Evolutionary conservation across 202 grass and related monocot genomes (phyloP), one percentile per base, ranked within the genome.

Genomic region (Carex arenaria): DNA sequence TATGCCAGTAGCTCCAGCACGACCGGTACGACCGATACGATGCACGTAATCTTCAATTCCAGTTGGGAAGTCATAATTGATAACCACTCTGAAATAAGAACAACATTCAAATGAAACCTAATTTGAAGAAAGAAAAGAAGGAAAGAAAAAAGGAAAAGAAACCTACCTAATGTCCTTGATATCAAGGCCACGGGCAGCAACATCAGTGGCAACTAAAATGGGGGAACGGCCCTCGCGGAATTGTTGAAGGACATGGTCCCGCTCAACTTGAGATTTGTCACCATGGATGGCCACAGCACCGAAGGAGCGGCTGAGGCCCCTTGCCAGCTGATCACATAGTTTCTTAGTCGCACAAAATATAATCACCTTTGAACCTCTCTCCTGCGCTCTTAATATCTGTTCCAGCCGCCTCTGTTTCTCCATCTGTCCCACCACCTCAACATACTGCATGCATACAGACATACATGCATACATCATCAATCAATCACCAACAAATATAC

Each of bases 191-290:
- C 93, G 88, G 55, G 96, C 96, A 85, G 96, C 91, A 74, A 99
- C 96, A 90, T 99, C 96, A 80, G 96, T 99, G 57, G 96, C 96
- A 36, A 99, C 96, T 65, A 99, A 90, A 90, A 99, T 86, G 82
- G 96, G 89, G 84, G 89, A 78, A 76, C 85, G 84, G 49, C 96
- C 93, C 82, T 88, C 84, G 20, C 91, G 96, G 82, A 98, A 98
- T 85, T 98, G 96, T 86, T 89, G 88, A 22, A 98, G 86, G 79
- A 95, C 91, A 76, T 93, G 84, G 84, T 99, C 96, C 81, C 96
- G 91, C 87, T 99, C 93, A 65, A 56, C 78, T 73, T 99, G 96
- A 1, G 96, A 99, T 72, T 99, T 99, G 74, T 95, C 93, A 7
- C 96, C 96, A 3, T 95, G 93, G 55, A 99, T 99, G 51, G 93